Evolutionary conservation across 192 early-diverging fungal genomes (phyloP).

Genomic region (Coemansia aciculifera): DNA sequence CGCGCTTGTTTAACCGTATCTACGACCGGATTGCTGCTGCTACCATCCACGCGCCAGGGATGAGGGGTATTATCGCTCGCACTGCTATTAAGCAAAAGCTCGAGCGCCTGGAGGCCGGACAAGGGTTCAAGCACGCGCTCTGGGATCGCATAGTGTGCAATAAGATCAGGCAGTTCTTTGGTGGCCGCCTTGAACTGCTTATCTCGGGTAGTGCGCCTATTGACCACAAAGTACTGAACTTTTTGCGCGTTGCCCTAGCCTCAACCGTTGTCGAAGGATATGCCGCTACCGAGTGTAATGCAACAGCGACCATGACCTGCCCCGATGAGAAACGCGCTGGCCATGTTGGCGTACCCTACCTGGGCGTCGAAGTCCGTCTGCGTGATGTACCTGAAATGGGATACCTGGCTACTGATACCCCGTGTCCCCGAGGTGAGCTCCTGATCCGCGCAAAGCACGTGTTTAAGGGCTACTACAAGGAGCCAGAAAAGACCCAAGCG

Average conservation of each 20-base stretch:
- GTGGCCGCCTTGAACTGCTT: conserved; percentile 66
- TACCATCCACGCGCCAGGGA: conserved; percentile 63
- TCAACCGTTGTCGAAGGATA: conserved; percentile 61
- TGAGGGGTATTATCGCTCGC: conserved; percentile 64
- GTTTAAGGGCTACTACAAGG: conserved; percentile 81
- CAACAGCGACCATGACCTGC: conserved; percentile 27
- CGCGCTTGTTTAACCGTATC: conserved; percentile 88
- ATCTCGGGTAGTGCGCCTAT: conserved; percentile 73
- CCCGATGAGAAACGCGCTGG: conserved; percentile 53
- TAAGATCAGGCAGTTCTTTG: conserved; percentile 77
- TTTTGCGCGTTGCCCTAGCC: conserved; percentile 64
- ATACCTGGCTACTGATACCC: conserved; percentile 76
- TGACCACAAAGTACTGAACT: conserved; percentile 64
- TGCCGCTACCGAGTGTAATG: conserved; percentile 51
- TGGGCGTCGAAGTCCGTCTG: conserved; percentile 79
- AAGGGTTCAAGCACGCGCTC: conserved; percentile 64
- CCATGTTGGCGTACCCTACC: conserved; percentile 78
- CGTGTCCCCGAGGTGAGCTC: conserved; percentile 87
- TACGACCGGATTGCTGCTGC: conserved; percentile 74
- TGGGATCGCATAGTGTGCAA: conserved; percentile 89
- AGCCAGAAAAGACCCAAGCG: conserved; percentile 75
- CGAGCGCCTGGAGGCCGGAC: conserved; percentile 53
- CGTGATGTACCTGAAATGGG: conserved; percentile 89
- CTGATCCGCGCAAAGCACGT: conserved; percentile 72
- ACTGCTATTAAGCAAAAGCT: conserved; percentile 63